These are phyloP conservation scores for Urtica urens DNA, from an alignment of 306 rosid genomes.

Conservation along the genomic window DNA sequence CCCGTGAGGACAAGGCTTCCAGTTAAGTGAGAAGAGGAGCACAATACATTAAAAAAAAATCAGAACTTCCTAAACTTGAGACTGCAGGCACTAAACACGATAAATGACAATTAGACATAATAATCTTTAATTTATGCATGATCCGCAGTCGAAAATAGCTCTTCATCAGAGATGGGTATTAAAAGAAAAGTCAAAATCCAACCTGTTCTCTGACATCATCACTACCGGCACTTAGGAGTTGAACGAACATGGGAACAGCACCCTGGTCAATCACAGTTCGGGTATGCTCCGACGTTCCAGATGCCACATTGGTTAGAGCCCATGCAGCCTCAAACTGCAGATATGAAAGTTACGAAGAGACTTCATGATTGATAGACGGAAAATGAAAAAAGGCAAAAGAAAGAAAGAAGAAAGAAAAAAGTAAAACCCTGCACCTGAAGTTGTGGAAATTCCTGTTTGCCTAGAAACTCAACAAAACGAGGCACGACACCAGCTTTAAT, in stretches of 20 bases:
- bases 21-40: no score
- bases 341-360: no score
- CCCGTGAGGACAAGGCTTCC: no score
- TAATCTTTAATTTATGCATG: no score
- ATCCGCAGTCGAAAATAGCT: not conserved
- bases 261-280: constrained; percentile 51
- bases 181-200: constrained; percentile 1
- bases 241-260: constrained; percentile 49
- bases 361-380: no score
- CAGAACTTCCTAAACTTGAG: no score
- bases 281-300: constrained; percentile 57
- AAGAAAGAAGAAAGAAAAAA: not conserved
- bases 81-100: no score
- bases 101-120: not conserved
- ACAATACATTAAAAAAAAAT: no score
- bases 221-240: constrained; percentile 43
- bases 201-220: constrained; percentile 69
- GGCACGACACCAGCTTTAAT: constrained; percentile 45
- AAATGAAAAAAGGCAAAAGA: no score
- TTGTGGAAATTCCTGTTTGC: constrained; percentile 37
- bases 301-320: constrained; percentile 55
- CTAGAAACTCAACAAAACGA: constrained; percentile 50
- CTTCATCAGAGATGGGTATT: not conserved
- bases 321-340: constrained; percentile 71
- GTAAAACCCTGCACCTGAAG: constrained; percentile 28